These are phyloP conservation scores for Coemansia sp. DNA, from an alignment of 192 early-diverging fungal species.

Conservation along the genomic window DNA sequence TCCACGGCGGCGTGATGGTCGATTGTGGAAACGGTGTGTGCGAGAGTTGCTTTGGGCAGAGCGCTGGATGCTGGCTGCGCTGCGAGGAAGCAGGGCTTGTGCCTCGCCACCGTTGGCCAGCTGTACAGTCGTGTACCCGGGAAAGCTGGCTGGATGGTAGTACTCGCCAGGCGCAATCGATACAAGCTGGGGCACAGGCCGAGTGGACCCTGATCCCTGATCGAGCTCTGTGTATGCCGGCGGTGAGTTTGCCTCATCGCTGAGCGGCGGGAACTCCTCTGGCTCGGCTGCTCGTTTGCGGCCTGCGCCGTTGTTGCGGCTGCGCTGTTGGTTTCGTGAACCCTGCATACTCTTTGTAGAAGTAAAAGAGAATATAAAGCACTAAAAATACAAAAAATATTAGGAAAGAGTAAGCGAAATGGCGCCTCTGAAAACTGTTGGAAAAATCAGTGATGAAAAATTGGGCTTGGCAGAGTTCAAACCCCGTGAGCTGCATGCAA, in stretches of 20 bases:
- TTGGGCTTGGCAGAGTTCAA: background rate
- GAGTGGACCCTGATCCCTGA: background rate
- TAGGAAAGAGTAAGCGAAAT: background rate
- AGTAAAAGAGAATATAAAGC: background rate
- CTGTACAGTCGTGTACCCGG: conserved; percentile 41
- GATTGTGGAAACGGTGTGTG: background rate
- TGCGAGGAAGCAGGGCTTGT: conserved; percentile 19
- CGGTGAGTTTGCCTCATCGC: conserved; percentile 2
- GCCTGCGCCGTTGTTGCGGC: background rate
- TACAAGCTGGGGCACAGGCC: background rate
- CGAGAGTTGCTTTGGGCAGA: background rate
- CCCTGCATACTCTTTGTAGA: conserved; percentile 4
- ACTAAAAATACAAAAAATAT: background rate
- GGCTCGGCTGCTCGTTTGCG: background rate
- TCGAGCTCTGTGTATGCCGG: conserved; percentile 13
- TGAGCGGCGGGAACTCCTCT: conserved; percentile 35
- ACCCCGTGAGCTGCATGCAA: background rate
- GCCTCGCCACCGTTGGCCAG: conserved; percentile 23
- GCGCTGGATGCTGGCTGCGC: background rate
- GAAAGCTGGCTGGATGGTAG: conserved; percentile 52
- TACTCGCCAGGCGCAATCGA: conserved; percentile 4
- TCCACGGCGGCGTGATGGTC: background rate
- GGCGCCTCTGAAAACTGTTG: background rate
- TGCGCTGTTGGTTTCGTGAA: conserved; percentile 1
- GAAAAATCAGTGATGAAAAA: background rate